Base-by-base conservation (phyloP, 1,139 yeast species). In the Candida sojae region DNA sequence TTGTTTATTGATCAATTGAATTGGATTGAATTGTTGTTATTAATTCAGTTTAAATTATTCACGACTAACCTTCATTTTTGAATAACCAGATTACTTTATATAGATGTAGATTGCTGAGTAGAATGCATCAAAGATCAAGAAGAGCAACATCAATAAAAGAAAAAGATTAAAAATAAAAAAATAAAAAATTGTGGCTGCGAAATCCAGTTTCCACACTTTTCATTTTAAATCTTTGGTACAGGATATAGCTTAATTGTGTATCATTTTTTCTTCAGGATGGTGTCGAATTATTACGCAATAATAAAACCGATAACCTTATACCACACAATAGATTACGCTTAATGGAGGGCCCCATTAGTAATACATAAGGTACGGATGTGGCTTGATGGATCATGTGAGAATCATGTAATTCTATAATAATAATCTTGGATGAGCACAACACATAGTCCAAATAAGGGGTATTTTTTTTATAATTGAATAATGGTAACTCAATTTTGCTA, bases 181-280 rank as follows among this genome's bases (percentile, higher is more conserved):
- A 31, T n/a, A 39, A 10, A n/a, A 25, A 42, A 43, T 25, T 43
- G 48, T 46, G 48, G 48, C 48, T 46, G 48, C 48, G 36, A 40
- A 45, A 36, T 8, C 6, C 6, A 12, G 32, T 10, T 13, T 9
- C 44, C 44, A 42, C 44, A 42, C 34, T 42, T 42, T 42, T 41
- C 17, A 17, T 9, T 5, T 28, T 4, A 12, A 23, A 25, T 26
- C 17, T 10, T 35, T 35, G 38, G 38, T 17, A 7, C 21, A 17
- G 21, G 3, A 17, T 17, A 17, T 17, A 17, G 21, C 21, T 2
- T 17, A 17, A 17, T 17, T 17, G 21, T 17, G 21, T 17, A 17
- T 17, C 21, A 17, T 17, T 17, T 17, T 17, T 17, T 17, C 21
- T 17, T 17, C 21, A 3, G 21, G 3, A 17, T 17, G 21, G 21